These are phyloP conservation scores for Rhodotorula babjevae DNA, from an alignment of 768 basidiomycete species.

Conservation along the genomic window DNA sequence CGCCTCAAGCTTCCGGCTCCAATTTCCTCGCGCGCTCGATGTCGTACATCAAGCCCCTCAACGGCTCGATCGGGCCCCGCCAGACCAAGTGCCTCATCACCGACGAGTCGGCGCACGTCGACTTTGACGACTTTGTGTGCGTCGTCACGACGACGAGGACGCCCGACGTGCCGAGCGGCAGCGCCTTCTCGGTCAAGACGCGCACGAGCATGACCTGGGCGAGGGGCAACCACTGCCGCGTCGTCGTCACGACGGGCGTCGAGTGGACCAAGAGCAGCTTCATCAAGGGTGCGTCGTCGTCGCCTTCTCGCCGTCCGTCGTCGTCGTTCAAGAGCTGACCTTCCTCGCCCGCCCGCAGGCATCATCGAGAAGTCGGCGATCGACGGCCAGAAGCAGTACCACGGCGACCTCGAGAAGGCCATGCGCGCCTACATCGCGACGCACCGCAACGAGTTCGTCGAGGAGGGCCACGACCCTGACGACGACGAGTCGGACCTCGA, in stretches of 20 bases:
- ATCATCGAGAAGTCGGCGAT: conserved; percentile 88
- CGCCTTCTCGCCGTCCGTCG: not conserved
- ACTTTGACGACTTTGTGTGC: conserved; percentile 75
- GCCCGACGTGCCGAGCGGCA: conserved; percentile 90
- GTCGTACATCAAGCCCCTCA: conserved; percentile 93
- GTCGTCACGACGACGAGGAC: conserved; percentile 85
- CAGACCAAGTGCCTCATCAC: conserved; percentile 92
- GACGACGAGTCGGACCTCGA: conserved; percentile 4
- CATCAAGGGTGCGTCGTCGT: conserved; percentile 67
- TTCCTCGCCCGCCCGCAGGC: conserved; percentile 54
- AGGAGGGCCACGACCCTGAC: conserved; percentile 56
- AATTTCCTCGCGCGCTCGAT: conserved; percentile 77
- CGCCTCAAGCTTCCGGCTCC: conserved; percentile 60
- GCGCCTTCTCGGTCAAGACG: conserved; percentile 89
- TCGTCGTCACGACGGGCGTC: conserved; percentile 82
- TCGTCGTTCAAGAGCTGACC: not conserved
- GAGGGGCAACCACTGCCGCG: conserved; percentile 64
- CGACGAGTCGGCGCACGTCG: conserved; percentile 73
- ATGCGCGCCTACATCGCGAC: conserved; percentile 85
- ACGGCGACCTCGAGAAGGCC: conserved; percentile 70
- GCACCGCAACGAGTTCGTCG: conserved; percentile 83
- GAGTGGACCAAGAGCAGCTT: conserved; percentile 97
- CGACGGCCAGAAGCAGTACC: conserved; percentile 85
- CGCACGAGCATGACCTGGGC: conserved; percentile 94
- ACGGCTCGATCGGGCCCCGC: conserved; percentile 80